phyloP scores from a whole-genome alignment of 2,329 filamentous ascomycete genomes.

The Stenocarpella maydis region DNA sequence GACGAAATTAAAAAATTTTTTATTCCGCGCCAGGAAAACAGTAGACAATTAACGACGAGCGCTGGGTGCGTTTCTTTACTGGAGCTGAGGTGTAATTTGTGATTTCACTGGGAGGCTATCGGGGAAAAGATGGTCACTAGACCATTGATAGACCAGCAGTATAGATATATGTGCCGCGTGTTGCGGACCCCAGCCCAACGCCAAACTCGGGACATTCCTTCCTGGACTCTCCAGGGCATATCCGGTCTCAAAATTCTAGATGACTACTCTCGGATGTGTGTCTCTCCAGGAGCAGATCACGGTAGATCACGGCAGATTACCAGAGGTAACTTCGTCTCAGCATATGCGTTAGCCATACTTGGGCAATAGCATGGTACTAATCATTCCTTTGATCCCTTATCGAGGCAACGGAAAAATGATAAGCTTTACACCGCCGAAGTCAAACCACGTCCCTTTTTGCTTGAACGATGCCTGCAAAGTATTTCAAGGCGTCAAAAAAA shows the following conservation, averaged over 20 bases:
- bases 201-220: background rate
- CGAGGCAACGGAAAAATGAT: too few relatives aligned
- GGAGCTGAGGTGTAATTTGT: conserved; percentile 10
- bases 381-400: too few relatives aligned
- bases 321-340: too few relatives aligned
- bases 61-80: background rate
- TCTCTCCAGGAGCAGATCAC: background rate
- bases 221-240: background rate
- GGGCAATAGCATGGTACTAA: too few relatives aligned
- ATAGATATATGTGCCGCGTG: background rate
- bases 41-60: conserved; percentile 8
- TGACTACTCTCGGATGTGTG: background rate
- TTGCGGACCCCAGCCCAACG: background rate
- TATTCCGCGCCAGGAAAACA: background rate
- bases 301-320: too few relatives aligned
- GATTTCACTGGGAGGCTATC: conserved; percentile 8
- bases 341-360: too few relatives aligned
- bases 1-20: background rate
- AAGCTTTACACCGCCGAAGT: too few relatives aligned
- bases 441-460: too few relatives aligned
- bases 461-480: too few relatives aligned
- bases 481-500: too few relatives aligned
- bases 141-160: conserved; percentile 7
- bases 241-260: background rate
- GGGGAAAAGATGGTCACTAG: background rate